Conservation (phyloP, 495 filamentous ascomycete species). For the Aspergillus kassunensis region DNA sequence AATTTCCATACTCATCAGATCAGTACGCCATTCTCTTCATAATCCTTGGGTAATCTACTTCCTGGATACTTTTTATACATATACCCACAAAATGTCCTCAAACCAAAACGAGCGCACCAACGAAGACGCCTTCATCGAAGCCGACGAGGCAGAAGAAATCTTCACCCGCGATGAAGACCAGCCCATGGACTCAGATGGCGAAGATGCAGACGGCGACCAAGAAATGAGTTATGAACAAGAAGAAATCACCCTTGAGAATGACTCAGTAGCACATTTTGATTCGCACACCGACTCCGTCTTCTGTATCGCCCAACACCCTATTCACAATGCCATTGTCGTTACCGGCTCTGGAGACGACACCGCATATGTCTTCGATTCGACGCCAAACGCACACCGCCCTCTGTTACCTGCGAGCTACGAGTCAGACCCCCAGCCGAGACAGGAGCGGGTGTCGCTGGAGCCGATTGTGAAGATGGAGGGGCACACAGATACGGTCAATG, state of each 20-base stretch:
- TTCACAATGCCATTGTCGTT: conserved; percentile 69
- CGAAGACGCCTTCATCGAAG: conserved; percentile 56
- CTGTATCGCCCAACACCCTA: conserved; percentile 87
- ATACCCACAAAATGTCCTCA: conserved; percentile 35
- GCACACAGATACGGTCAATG: conserved; percentile 87
- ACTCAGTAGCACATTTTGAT: conserved; percentile 90
- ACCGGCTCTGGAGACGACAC: conserved; percentile 84
- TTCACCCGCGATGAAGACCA: conserved; percentile 65
- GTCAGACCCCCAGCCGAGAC: conserved; percentile 55
- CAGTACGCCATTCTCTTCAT: no score
- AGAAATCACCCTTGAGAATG: conserved; percentile 79
- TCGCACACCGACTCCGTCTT: conserved; percentile 83
- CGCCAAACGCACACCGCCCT: conserved; percentile 54
- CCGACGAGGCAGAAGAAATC: conserved; percentile 69
- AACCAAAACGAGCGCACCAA: conserved; percentile 41
- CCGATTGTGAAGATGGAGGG: conserved; percentile 69
- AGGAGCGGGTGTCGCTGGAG: conserved; percentile 55
- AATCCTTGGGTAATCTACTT: no score
- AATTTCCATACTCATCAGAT: no score
- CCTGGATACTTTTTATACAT: not conserved
- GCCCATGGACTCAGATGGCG: conserved; percentile 70
- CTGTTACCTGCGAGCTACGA: conserved; percentile 72
- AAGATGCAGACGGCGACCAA: conserved; percentile 50
- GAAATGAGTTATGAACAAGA: conserved; percentile 60
- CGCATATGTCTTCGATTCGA: conserved; percentile 76